A percentile compares a stretch with the other conserved stretches of the same genome.
Evolutionary conservation across 345 rosid genomes (phyloP).

Genomic region (Aegle marmelos): DNA sequence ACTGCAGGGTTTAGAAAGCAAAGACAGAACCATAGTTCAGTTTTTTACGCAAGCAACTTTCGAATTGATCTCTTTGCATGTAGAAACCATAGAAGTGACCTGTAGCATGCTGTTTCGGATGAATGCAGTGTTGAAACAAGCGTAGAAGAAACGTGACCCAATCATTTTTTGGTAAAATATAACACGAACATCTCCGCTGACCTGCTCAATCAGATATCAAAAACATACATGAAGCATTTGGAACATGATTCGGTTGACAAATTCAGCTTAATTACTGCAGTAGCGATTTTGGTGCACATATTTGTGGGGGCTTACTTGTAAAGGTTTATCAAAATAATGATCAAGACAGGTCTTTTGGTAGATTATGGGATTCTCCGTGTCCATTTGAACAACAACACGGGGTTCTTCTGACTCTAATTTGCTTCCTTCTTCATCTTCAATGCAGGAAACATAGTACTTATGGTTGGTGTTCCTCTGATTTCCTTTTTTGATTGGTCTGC

Average conservation of each 20-base stretch:
- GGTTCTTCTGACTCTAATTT: slow-evolving; percentile 36
- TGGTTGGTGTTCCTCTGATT: slow-evolving; percentile 51
- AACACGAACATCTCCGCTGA: slow-evolving; percentile 70
- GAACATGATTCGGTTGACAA: not conserved
- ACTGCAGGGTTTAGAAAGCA: slow-evolving; percentile 35
- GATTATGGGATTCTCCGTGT: slow-evolving; percentile 78
- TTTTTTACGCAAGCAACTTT: not conserved
- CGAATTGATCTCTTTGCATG: not conserved
- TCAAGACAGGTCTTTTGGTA: slow-evolving; percentile 88
- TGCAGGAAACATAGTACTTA: slow-evolving; percentile 56
- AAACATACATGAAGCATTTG: not conserved
- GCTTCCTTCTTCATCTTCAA: slow-evolving; percentile 37
- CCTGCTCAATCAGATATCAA: slow-evolving; percentile 33
- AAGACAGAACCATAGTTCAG: not conserved
- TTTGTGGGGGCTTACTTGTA: slow-evolving; percentile 43
- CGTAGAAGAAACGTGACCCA: slow-evolving; percentile 85
- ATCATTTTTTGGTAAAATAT: slow-evolving; percentile 86
- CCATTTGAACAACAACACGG: slow-evolving; percentile 82
- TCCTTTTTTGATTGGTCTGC: slow-evolving; percentile 67
- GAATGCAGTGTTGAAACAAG: slow-evolving; percentile 88
- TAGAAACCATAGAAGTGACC: slow-evolving; percentile 31
- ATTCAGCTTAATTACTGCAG: not conserved
- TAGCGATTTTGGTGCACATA: not conserved
- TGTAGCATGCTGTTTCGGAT: slow-evolving; percentile 77
- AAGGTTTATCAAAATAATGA: slow-evolving; percentile 63